phyloP scores from a whole-genome alignment of 1,284 basidiomycete genomes.

The Anthracocystis panici-leucophaei region DNA sequence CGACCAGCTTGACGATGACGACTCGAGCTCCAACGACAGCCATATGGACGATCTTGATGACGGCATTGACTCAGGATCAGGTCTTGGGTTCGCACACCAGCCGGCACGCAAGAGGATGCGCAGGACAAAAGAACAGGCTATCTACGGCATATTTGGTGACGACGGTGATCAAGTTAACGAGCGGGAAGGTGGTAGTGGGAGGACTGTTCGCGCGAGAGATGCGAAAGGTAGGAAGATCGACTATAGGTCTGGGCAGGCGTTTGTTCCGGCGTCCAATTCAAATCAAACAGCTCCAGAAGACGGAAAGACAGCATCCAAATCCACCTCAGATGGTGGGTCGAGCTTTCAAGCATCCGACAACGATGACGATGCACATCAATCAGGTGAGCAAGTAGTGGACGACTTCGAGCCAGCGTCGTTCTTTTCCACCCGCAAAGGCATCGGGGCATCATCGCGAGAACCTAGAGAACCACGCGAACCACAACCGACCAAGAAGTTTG shows the following conservation, averaged over 20 bases:
- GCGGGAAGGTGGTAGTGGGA: conserved; percentile 13
- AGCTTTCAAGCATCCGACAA: background rate
- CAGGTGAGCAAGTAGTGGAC: conserved; percentile 6
- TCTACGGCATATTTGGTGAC: conserved; percentile 86
- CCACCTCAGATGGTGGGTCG: background rate
- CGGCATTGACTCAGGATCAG: background rate
- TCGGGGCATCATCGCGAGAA: conserved; percentile 6
- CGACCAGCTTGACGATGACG: conserved; percentile 61
- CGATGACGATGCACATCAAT: background rate
- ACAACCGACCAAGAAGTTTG: background rate
- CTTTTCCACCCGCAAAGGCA: conserved; percentile 20
- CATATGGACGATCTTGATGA: conserved; percentile 69
- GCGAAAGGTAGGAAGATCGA: conserved; percentile 28
- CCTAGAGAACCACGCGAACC: conserved; percentile 7
- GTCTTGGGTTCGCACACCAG: conserved; percentile 8
- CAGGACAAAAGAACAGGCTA: conserved; percentile 53
- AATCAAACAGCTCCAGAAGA: background rate
- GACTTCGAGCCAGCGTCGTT: conserved; percentile 42
- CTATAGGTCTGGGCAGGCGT: conserved; percentile 36
- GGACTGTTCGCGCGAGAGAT: conserved; percentile 30
- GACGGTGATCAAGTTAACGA: conserved; percentile 71
- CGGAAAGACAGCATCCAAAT: background rate
- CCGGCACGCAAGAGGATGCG: conserved; percentile 32
- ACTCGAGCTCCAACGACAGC: conserved; percentile 71
- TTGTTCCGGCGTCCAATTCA: conserved; percentile 29